Conservation (phyloP, 495 filamentous ascomycete genomes). For the Aspergillus indologenus region DNA sequence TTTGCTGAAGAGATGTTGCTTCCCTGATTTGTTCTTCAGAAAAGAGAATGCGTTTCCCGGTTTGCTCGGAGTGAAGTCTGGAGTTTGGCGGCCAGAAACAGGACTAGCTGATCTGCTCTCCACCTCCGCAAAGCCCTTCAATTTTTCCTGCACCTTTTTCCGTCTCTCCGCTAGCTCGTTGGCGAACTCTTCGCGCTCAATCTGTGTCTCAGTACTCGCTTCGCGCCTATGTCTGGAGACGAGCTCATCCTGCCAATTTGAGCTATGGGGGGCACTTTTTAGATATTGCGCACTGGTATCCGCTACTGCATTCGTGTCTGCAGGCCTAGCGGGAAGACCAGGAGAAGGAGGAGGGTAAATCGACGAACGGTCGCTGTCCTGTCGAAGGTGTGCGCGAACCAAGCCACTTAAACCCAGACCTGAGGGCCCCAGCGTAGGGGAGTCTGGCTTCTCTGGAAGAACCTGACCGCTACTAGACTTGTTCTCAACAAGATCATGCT, state of each 20-base stretch:
- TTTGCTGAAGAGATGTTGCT: slow-evolving; percentile 54
- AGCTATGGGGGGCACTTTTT: slow-evolving; percentile 20
- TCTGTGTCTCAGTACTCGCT: slow-evolving; percentile 58
- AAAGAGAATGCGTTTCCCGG: slow-evolving; percentile 62
- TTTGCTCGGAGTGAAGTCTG: slow-evolving; percentile 34
- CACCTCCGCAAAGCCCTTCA: slow-evolving; percentile 67
- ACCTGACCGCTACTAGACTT: slow-evolving; percentile 10
- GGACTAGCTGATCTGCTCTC: slow-evolving; percentile 58
- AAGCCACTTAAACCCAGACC: slow-evolving; percentile 72
- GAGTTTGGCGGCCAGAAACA: slow-evolving; percentile 44
- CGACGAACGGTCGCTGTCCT: slow-evolving; percentile 76
- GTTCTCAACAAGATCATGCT: slow-evolving; percentile 25
- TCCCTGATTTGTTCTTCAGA: slow-evolving; percentile 64
- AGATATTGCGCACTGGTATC: neutral
- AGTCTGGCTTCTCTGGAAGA: slow-evolving; percentile 57
- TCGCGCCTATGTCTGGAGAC: slow-evolving; percentile 45
- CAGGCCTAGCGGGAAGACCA: slow-evolving; percentile 20
- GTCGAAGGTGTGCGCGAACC: slow-evolving; percentile 81
- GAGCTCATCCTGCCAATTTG: slow-evolving; percentile 37
- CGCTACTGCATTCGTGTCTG: neutral
- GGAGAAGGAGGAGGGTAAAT: slow-evolving; percentile 58
- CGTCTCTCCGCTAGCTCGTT: slow-evolving; percentile 75
- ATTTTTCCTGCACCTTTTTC: slow-evolving; percentile 74
- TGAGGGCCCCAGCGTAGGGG: slow-evolving; percentile 72
- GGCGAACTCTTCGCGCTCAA: slow-evolving; percentile 73